Percentiles rank a stretch among this genome's conserved stretches.
phyloP scores from a whole-genome alignment of 2,329 filamentous ascomycete species.

The Emergomyces orientalis region DNA sequence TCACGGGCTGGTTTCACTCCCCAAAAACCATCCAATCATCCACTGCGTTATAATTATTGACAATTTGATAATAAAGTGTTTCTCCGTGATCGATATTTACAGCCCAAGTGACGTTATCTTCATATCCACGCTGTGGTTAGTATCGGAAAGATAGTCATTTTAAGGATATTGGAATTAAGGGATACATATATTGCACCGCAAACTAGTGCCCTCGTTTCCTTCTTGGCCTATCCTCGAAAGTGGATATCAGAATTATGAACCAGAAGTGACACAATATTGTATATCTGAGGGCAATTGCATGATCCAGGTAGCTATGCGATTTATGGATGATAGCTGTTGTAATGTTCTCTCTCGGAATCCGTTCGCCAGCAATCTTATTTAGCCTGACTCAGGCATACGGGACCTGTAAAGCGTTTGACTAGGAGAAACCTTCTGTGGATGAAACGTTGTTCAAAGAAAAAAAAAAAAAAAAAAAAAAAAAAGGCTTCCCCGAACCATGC shows the following conservation, averaged over 20 bases:
- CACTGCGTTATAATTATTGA: background rate
- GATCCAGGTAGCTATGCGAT: background rate
- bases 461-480: too few relatives aligned
- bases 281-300: background rate
- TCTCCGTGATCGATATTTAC: background rate
- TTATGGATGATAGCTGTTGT: background rate
- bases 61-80: background rate
- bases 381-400: too few relatives aligned
- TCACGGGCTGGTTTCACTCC: background rate
- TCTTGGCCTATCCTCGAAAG: background rate
- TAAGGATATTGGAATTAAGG: background rate
- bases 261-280: background rate
- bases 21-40: background rate
- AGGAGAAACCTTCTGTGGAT: too few relatives aligned
- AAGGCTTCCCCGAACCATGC: too few relatives aligned
- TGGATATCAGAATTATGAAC: background rate
- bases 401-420: too few relatives aligned
- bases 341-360: background rate
- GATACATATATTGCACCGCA: background rate
- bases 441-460: too few relatives aligned
- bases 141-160: background rate
- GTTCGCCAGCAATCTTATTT: background rate
- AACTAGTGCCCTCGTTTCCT: background rate
- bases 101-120: background rate
- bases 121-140: too few relatives aligned